Evolutionary conservation across 1,139 yeast species (phyloP).

Genomic region (Taphrina flavorubra): DNA sequence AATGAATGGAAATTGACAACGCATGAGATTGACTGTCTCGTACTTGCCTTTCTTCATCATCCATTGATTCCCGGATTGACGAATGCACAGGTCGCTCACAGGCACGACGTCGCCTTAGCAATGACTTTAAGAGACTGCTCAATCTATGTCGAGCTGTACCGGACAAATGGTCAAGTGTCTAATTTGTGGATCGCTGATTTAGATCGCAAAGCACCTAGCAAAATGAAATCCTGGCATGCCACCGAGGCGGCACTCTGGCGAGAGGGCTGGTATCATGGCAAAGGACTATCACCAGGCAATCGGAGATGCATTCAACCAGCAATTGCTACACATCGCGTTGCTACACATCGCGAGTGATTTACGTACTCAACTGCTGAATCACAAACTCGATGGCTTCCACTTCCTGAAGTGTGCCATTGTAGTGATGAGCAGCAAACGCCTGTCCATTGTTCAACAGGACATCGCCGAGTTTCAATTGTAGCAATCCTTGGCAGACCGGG

Average conservation of each 20-base stretch:
- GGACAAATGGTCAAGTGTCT: background rate
- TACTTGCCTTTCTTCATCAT: slow-evolving; percentile 1
- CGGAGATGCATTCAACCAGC: background rate
- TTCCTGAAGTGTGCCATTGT: slow-evolving; percentile 19
- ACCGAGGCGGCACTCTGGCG: slow-evolving; percentile 4
- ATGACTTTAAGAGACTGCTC: slow-evolving; percentile 41
- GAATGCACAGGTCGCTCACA: background rate
- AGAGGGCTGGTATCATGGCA: slow-evolving; percentile 22
- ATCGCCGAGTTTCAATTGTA: slow-evolving; percentile 1
- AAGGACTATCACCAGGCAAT: slow-evolving; percentile 2
- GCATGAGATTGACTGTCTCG: background rate
- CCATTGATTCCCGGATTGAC: slow-evolving; percentile 32
- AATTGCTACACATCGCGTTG: background rate
- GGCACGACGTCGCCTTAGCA: slow-evolving; percentile 5
- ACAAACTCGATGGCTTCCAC: slow-evolving; percentile 20
- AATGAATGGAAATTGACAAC: background rate
- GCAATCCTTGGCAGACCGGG: slow-evolving; percentile 30
- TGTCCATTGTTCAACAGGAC: background rate
- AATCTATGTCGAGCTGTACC: slow-evolving; percentile 5
- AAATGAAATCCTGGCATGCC: slow-evolving; percentile 9
- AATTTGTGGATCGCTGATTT: slow-evolving; percentile 21
- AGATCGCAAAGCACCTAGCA: slow-evolving; percentile 23
- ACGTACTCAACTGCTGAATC: slow-evolving; percentile 24
- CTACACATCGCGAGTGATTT: background rate
- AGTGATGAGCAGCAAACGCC: slow-evolving; percentile 27